Percentiles rank a stretch among this genome's conserved stretches.
Evolutionary conservation across 2,329 filamentous ascomycete genomes (phyloP).

Genomic region (Penicillium sp.): DNA sequence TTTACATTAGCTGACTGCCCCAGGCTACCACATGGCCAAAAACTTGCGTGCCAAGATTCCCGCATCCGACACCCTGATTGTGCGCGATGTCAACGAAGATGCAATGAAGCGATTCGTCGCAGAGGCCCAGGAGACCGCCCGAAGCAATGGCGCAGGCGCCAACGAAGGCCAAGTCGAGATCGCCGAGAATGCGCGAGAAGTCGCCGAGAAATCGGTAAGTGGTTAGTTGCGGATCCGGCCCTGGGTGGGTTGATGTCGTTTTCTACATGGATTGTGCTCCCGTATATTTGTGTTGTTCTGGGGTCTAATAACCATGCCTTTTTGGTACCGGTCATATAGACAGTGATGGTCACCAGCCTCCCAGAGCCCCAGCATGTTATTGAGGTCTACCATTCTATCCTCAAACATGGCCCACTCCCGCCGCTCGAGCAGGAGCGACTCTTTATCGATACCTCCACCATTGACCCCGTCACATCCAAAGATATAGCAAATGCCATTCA

Average conservation of each 20-base stretch:
- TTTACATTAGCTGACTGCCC: neutral
- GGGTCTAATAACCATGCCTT: conserved; percentile 5
- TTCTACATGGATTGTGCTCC: neutral
- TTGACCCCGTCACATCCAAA: conserved; percentile 82
- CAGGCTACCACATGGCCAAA: conserved; percentile 71
- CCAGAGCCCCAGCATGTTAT: conserved; percentile 88
- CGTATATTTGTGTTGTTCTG: neutral
- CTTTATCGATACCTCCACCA: conserved; percentile 96
- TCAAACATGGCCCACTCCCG: conserved; percentile 57
- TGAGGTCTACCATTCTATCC: conserved; percentile 74
- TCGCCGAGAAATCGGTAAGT: conserved; percentile 67
- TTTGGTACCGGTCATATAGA: conserved; percentile 52
- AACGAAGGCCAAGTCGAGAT: conserved; percentile 53
- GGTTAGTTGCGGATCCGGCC: neutral
- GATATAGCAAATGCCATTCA: conserved; percentile 71
- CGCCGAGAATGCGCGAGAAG: conserved; percentile 58
- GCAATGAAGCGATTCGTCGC: conserved; percentile 57
- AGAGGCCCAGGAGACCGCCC: conserved; percentile 45
- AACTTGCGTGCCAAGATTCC: conserved; percentile 68
- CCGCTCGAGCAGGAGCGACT: conserved; percentile 61
- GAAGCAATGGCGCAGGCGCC: conserved; percentile 26
- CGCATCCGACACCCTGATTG: conserved; percentile 59
- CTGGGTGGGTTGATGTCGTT: neutral
- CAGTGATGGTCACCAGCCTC: conserved; percentile 82
- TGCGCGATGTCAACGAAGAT: conserved; percentile 65